Base-by-base conservation (phyloP, 495 filamentous ascomycete genomes). In the Astrocystis sublimbata region DNA sequence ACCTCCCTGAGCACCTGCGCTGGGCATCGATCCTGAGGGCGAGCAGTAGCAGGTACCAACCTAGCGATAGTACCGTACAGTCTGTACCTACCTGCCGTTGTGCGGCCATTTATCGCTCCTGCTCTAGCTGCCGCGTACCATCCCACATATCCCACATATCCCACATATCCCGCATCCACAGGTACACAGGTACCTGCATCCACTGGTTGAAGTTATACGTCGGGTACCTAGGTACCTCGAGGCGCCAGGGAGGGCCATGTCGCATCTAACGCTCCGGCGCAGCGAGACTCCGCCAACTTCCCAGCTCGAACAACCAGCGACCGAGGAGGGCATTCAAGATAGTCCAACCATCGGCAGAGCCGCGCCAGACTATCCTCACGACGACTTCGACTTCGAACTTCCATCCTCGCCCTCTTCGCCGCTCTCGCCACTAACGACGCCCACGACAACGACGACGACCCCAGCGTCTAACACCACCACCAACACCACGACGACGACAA, bases 241-340 rank as follows among this genome's bases (percentile, higher is more conserved):
- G n/a, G 46, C 30, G 46, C 46, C 26, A 30, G 54, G 19, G 54
- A 21, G 54, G 54, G 26, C 54, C 45, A 77, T 80, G 78, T 80
- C 78, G 73, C 78, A 79, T 72, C 73, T 74, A 68, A 72, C 73
- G 68, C 73, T 73, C 67, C 74, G 72, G 66, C 68, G 61, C 67
- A 71, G 72, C 67, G 64, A 76, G 66, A 69, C 62, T 67, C 73
- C 68, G 66, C 63, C 73, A 64, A 71, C 72, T 69, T 71, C 71
- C 57, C 46, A 70, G 35, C 30, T 61, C 45, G 58, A 61, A 19
- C 58, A 53, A 45, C 45, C 64, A 19, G 65, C 62, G 24, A 36
- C 57, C 57, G 45, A 51, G 30, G 59, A 54, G 43, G 35, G 33
- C n/a, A 54, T 61, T 54, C 59, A 54, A 31, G 60, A 62, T 41